Evolutionary conservation across 169 alveolate genomes (phyloP).

Genomic region (Plasmodium ovale): DNA sequence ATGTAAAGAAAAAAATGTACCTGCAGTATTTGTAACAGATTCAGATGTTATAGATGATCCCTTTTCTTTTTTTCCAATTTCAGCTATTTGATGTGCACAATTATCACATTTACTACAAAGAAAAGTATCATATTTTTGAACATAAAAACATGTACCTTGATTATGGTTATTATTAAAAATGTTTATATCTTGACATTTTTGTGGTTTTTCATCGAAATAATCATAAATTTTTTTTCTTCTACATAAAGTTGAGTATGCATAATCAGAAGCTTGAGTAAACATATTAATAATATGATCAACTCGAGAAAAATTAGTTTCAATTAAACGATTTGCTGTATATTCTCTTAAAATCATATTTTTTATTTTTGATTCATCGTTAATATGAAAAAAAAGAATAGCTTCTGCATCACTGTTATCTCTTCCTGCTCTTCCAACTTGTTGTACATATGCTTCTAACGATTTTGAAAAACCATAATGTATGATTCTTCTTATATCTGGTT

Average conservation of each 20-base stretch:
- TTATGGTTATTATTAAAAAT: constrained; percentile 16
- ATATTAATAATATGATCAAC: constrained; percentile 67
- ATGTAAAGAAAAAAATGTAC: neutral
- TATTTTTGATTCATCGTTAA: constrained; percentile 61
- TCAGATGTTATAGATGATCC: neutral
- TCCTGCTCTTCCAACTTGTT: constrained; percentile 99
- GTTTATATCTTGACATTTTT: constrained; percentile 6
- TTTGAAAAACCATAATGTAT: constrained; percentile 98
- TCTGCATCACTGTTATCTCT: constrained; percentile 85
- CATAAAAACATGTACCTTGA: constrained; percentile 61
- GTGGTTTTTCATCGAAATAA: constrained; percentile 60
- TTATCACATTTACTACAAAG: constrained; percentile 64
- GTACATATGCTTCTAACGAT: constrained; percentile 97
- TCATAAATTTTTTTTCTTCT: constrained; percentile 72
- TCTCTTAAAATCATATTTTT: constrained; percentile 50
- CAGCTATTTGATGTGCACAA: constrained; percentile 8
- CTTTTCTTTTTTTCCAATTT: neutral
- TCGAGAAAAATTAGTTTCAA: constrained; percentile 50
- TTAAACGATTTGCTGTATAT: constrained; percentile 43
- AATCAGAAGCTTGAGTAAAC: constrained; percentile 71
- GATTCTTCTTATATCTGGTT: constrained; percentile 97
- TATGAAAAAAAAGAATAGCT: constrained; percentile 55
- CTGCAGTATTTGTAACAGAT: neutral
- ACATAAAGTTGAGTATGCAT: constrained; percentile 54
- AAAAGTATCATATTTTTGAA: constrained; percentile 38